Evolutionary conservation across 129 eudicot species (phyloP), one percentile per base, ranked within the genome.

Genomic region (Kitagawia praeruptora): DNA sequence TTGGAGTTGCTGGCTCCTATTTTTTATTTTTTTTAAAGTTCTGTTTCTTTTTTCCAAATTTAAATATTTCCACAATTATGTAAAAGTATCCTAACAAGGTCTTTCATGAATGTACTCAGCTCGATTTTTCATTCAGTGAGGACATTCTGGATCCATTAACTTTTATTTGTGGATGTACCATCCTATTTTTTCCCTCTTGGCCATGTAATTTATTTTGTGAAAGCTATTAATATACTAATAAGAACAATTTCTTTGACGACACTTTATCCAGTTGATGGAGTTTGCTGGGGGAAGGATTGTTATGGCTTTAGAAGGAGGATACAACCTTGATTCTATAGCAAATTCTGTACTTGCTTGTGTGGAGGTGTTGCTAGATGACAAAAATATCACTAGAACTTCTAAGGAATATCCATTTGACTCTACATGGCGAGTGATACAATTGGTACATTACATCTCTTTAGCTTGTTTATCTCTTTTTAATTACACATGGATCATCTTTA

Each of bases 281-380:
- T 91, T 91, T 80, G 96, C 97, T 44, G 77, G 74, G 69, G 98
- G 98, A 74, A 94, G 88, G 86, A 85, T 94, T 77, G 80, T 94
- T 34, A 88, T 94, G 89, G 96, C 92, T 27, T 87, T 94, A 76
- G 98, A 94, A 87, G 98, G 98, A 63, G 98, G 98, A 80, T 94
- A 94, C 75, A 91, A 94, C 85, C 92, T 88, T 79, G 81, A 84
- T 53, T 91, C 98, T 27, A 70, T 94, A 80, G 96, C 96, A 80
- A 83, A 86, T 75, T 94, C 98, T 77, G 98, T 53, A 19, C 84
- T 76, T 53, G 93, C 96, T 72, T 94, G 98, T 88, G 91, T 91
- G 61, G 81, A 94, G 84, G 89, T 89, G 37, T 82, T 94, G 80
- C 82, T 91, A 75, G 90, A 86, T 37, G 91, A 82, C 39, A 87